phyloP scores from a whole-genome alignment of 331 rosid species.

The Phaseolus coccineus region DNA sequence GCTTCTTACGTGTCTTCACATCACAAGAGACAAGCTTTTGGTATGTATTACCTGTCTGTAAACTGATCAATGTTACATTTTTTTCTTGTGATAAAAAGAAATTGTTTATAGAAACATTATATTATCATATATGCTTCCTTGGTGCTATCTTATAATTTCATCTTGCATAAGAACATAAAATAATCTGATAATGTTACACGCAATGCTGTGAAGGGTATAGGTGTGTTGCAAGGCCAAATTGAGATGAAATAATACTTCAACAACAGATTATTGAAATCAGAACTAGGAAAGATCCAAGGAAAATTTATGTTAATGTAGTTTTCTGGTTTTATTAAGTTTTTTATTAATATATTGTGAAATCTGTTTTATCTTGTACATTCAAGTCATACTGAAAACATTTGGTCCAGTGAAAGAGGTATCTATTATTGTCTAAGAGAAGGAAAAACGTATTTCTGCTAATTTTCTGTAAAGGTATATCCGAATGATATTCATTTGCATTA shows the following conservation, averaged over 20 bases:
- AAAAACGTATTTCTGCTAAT: constrained; percentile 17
- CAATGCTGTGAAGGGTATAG: constrained; percentile 3
- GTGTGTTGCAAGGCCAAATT: constrained; percentile 8
- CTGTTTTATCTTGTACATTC: constrained; percentile 30
- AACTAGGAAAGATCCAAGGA: constrained; percentile 23
- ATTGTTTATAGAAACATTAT: not conserved
- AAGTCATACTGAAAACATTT: constrained; percentile 12
- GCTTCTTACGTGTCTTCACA: constrained; percentile 76
- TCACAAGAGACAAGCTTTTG: constrained; percentile 87
- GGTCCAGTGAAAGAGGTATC: constrained; percentile 10
- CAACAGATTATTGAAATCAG: not conserved
- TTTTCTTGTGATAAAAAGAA: constrained; percentile 6
- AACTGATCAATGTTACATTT: constrained; percentile 18
- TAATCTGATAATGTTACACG: constrained; percentile 13
- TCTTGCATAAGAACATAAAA: constrained; percentile 19
- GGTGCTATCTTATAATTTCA: constrained; percentile 20
- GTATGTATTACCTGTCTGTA: constrained; percentile 56
- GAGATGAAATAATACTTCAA: constrained; percentile 6
- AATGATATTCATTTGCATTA: not conserved
- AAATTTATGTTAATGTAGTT: not conserved
- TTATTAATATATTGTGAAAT: not conserved
- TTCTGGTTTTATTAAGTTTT: constrained; percentile 22
- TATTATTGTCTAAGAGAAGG: constrained; percentile 7
- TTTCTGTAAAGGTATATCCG: not conserved
- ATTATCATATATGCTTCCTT: not conserved